Conservation (phyloP, 495 filamentous ascomycete species). For the Penicillium paxilli region DNA sequence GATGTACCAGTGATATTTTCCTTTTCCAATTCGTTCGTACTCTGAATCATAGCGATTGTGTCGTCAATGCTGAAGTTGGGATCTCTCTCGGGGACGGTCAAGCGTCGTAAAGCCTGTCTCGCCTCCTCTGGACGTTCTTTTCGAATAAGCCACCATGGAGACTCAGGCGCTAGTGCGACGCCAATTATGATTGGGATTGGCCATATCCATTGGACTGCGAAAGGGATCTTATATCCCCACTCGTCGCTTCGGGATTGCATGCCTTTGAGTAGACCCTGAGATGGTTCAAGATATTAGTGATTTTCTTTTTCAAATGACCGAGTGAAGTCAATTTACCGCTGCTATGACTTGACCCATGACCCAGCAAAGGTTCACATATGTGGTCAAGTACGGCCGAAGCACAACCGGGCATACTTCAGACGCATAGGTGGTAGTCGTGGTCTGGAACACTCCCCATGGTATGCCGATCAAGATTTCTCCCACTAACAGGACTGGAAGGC, state of each 20-base stretch:
- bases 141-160: constrained; percentile 74
- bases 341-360: too few species aligned
- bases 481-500: constrained; percentile 58
- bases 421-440: constrained; percentile 67
- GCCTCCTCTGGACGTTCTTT: constrained; percentile 61
- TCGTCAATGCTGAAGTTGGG: neutral
- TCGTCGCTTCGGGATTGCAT: constrained; percentile 33
- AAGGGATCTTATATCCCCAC: constrained; percentile 63
- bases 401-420: constrained; percentile 34
- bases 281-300: too few species aligned
- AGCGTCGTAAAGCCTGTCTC: neutral
- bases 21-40: neutral
- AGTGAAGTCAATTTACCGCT: constrained; percentile 58
- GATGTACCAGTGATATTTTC: constrained; percentile 42
- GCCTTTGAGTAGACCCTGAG: constrained; percentile 20
- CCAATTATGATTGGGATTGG: constrained; percentile 64
- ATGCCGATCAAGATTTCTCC: constrained; percentile 71
- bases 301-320: too few species aligned
- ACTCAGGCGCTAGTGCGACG: constrained; percentile 66
- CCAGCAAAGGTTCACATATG: too few species aligned
- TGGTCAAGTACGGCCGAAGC: too few species aligned
- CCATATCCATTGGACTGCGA: constrained; percentile 75
- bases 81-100: neutral
- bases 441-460: constrained; percentile 75
- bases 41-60: constrained; percentile 22